Evolutionary conservation across 2,329 filamentous ascomycete species (phyloP), one percentile per base, ranked within the genome.

Genomic region (Hymenotorrendiella dingleyae): DNA sequence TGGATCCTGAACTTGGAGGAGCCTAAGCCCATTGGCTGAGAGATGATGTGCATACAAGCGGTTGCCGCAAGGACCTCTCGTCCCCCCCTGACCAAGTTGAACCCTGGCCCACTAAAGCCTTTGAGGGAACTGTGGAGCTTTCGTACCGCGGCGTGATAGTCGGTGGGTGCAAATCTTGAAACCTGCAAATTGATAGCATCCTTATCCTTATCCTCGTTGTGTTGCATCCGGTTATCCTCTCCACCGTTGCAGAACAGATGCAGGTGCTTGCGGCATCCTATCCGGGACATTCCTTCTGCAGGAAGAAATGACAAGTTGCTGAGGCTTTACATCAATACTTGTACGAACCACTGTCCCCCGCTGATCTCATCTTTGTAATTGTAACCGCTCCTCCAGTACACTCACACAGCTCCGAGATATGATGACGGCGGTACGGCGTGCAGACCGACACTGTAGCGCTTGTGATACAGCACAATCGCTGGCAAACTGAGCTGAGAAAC

Each of bases 11-110:
- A n/a, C n/a, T n/a, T n/a, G n/a, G n/a, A n/a, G n/a, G n/a, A n/a
- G n/a, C n/a, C n/a, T n/a, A n/a, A n/a, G n/a, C n/a, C n/a, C n/a
- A n/a, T 26, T 17, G 23, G 23, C 19, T 34, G 11, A 41, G 20
- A 46, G 40, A 50, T 53, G 50, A 51, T 53, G 50, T 53, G 48
- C 50, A 51, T 50, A 40, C 43, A 35, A 38, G 47, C 42, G 46
- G 43, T 43, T 21, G 32, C 48, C 39, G 46, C 45, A 47, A 50
- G 48, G 46, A 37, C 42, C 38, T 43, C 43, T 40, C 19, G 35
- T 40, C 35, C 22, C 32, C 39, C 42, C 45, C 27, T 39, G 22
- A 27, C 35, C 34, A 34, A n/a, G 35, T 38, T 21, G 39, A 30
- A 39, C 14, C 32, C 35, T 43, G 35, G 35, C 24, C 20, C 43